Evolutionary conservation across 1,284 basidiomycete species (phyloP), one percentile per base, ranked within the genome.

Genomic region (Pseudozyma sp.): DNA sequence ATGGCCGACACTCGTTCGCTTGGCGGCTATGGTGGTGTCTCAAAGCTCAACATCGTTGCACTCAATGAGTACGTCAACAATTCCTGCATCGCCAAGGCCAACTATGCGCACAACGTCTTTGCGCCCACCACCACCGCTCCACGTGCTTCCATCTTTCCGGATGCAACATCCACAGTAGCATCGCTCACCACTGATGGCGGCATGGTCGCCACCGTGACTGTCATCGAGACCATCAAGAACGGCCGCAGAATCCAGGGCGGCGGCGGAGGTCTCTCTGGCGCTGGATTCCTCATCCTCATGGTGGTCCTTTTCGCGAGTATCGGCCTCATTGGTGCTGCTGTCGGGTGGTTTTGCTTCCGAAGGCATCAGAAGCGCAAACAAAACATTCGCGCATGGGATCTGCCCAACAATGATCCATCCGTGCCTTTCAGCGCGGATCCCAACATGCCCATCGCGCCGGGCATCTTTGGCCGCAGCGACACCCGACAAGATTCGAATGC

Each of bases 311-410:
- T 70, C 19, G 63, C 57, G 35, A 30, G 31, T 33, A 34, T 77
- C 16, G 68, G 56, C 10, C 17, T 75, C 5, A 33, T 69, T 17
- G 63, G 69, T 29, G 70, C 66, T 17, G 54, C 65, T 3, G 45
- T 63, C 16, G 68, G 65, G 44, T 78, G 68, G 68, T 64, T 55
- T 62, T 65, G 75, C 58, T 75, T 57, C 47, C 64, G 66, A 24
- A 54, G 73, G n/a, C 54, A 42, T 14, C 57, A 68, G 59, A 71
- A 54, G 47, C 47, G 55, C 14, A 61, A 65, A 43, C 43, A 62
- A 13, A 66, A 68, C 60, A 68, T 74, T 44, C 60, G 60, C 13
- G 59, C 66, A 16, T 74, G 71, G 71, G 71, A 74, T 29, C 35
- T 74, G 35, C 71, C 71, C 17, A 68, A 53, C 54, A 52, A 40